Evolutionary conservation across 2,329 filamentous ascomycete species (phyloP).

Genomic region (Epichloe brachyelytri): DNA sequence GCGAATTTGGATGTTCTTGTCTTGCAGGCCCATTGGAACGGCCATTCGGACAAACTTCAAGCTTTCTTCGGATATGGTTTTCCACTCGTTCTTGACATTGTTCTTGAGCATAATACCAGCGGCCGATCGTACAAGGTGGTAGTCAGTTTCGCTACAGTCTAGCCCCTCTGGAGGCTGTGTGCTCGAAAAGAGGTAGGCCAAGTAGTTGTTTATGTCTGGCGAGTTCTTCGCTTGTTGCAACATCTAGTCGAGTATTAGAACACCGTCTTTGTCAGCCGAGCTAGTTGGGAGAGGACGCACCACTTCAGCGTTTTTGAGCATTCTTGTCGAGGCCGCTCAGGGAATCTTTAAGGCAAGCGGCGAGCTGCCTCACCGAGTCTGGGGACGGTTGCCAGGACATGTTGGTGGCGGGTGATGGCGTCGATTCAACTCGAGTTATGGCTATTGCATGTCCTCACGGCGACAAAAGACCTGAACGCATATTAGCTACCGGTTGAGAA

Average conservation of each 20-base stretch:
- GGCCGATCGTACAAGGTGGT: slow-evolving; percentile 69
- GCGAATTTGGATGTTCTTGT: slow-evolving; percentile 70
- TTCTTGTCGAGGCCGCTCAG: slow-evolving; percentile 69
- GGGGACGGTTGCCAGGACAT: slow-evolving; percentile 92
- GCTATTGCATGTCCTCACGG: neutral
- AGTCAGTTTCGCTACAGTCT: slow-evolving; percentile 44
- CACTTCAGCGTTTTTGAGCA: slow-evolving; percentile 72
- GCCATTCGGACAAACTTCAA: slow-evolving; percentile 67
- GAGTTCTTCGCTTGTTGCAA: slow-evolving; percentile 77
- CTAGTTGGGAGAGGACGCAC: slow-evolving; percentile 36
- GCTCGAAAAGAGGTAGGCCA: slow-evolving; percentile 79
- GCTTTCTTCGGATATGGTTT: slow-evolving; percentile 59
- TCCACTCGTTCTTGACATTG: slow-evolving; percentile 66
- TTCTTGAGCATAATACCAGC: slow-evolving; percentile 95
- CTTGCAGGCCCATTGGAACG: slow-evolving; percentile 67
- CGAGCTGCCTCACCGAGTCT: slow-evolving; percentile 80
- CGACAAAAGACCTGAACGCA: neutral
- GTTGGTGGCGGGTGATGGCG: slow-evolving; percentile 12
- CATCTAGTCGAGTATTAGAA: slow-evolving; percentile 49
- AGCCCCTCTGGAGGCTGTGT: slow-evolving; percentile 47
- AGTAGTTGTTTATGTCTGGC: slow-evolving; percentile 94
- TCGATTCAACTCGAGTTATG: neutral
- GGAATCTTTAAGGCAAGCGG: slow-evolving; percentile 81
- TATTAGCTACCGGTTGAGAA: neutral
- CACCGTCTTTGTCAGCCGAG: neutral